Evolutionary conservation across 2,329 filamentous ascomycete genomes (phyloP).

Genomic region (Arthrobotrys sphaeroides): DNA sequence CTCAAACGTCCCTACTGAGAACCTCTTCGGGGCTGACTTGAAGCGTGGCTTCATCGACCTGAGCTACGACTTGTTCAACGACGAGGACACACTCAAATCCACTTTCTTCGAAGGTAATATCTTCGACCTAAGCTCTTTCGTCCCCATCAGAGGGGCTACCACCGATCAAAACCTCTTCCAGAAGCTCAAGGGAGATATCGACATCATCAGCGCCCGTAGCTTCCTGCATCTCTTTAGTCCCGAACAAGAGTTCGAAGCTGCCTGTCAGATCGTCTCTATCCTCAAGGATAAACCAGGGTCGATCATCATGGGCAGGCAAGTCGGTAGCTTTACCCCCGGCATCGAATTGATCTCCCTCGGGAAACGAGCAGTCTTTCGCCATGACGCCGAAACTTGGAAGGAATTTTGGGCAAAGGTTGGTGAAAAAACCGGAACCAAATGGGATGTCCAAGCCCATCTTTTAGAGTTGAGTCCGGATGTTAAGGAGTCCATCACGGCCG

Average conservation of each 20-base stretch:
- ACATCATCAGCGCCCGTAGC: constrained; percentile 59
- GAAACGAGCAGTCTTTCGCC: constrained; percentile 57
- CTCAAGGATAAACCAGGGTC: constrained; percentile 58
- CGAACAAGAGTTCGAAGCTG: constrained; percentile 57
- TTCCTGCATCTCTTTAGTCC: constrained; percentile 60
- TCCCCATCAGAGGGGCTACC: not conserved
- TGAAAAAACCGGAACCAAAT: constrained; percentile 28
- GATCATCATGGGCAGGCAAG: constrained; percentile 59
- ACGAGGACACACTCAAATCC: constrained; percentile 57
- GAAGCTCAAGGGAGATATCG: constrained; percentile 56
- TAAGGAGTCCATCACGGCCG: not conserved
- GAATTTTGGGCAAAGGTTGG: constrained; percentile 60
- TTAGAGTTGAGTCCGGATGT: constrained; percentile 26
- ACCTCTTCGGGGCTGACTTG: constrained; percentile 62
- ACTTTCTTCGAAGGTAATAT: constrained; percentile 58
- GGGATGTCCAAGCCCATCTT: constrained; percentile 36
- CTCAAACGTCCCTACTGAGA: constrained; percentile 61
- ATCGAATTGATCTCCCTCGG: constrained; percentile 49
- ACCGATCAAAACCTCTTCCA: constrained; percentile 45
- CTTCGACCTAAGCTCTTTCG: constrained; percentile 52
- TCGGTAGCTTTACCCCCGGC: constrained; percentile 52
- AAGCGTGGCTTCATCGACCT: constrained; percentile 59
- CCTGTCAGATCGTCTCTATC: constrained; percentile 58
- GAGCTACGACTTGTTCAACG: constrained; percentile 60
- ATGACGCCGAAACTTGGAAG: constrained; percentile 60